These are phyloP conservation scores for Purpureocillium lavendulum DNA, from an alignment of 2,329 filamentous ascomycete species.

Conservation along the genomic window DNA sequence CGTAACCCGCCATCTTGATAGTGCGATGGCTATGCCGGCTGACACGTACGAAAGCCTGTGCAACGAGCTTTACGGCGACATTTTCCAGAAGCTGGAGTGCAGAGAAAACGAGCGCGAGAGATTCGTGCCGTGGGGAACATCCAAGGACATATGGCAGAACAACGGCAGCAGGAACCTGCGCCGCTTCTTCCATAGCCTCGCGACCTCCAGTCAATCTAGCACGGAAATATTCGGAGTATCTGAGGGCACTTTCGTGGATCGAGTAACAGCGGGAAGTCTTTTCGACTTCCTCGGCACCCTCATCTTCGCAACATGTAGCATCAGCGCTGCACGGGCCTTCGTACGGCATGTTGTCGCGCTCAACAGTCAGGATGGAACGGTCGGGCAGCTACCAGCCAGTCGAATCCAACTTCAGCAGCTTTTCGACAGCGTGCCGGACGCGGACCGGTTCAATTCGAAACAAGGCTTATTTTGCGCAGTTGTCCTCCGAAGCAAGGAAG, in stretches of 20 bases:
- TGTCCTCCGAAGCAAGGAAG: conserved; percentile 1
- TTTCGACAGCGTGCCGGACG: conserved; percentile 12
- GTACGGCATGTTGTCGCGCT: conserved; percentile 10
- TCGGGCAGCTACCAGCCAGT: conserved; percentile 10
- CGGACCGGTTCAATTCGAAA: conserved; percentile 18
- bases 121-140: conserved; percentile 1
- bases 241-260: conserved; percentile 9
- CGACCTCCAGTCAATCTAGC: neutral
- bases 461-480: conserved; percentile 23
- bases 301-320: conserved; percentile 17
- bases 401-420: conserved; percentile 11
- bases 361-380: conserved; percentile 3
- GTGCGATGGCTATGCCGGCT: neutral
- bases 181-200: conserved; percentile 1
- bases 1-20: too few relatives aligned
- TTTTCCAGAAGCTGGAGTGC: neutral
- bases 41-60: neutral
- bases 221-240: conserved; percentile 3
- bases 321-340: conserved; percentile 13
- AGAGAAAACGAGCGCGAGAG: conserved; percentile 1
- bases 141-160: neutral
- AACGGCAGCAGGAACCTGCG: neutral
- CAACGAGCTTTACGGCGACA: neutral
- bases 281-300: conserved; percentile 20
- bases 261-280: conserved; percentile 15